Evolutionary conservation across 805 yeast species (phyloP), one percentile per base, ranked within the genome.

Genomic region (Lipomyces lipofer): DNA sequence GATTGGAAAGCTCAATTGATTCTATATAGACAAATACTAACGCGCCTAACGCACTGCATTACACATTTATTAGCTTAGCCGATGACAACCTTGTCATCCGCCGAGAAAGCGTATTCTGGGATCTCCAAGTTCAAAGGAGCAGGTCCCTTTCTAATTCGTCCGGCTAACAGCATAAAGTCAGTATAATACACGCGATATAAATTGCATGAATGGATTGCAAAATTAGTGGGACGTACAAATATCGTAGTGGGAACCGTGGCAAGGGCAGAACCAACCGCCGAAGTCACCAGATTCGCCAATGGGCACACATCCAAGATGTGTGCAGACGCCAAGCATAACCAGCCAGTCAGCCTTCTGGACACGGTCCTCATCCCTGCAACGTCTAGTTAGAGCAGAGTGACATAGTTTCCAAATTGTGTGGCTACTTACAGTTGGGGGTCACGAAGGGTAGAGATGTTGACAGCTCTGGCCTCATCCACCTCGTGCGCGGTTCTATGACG

Each of bases 241-340:
- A 78, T 94, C 99, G 78, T 94, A 94, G 77, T 95, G 99, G 72
- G 98, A 92, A 83, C 99, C 99, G 82, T 95, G 99, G 81, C 99
- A 94, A 64, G 99, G 99, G 78, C 99, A 94, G 92, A 94, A 94
- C 99, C 99, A 94, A 74, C 99, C 99, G 74, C 97, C 98, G 68
- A 82, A 94, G 76, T 94, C 99, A 78, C 99, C 99, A 65, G 97
- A 85, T 79, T 94, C 98, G 73, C 99, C 99, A 70, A 94, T 94
- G 66, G 99, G 99, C 60, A 94, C 99, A 86, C 99, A 94, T 75
- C 99, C 99, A 81, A 94, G 85, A 75, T 94, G 99, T 65, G 99
- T 94, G 82, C 99, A 94, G 74, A 94, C 92, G 78, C 99, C 99
- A 78, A 94, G 76, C 99, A 94, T 94, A 74, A 94, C 82, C 72